Evolutionary conservation across 139 green algal genomes (phyloP).

Genomic region (Chlorella sp.): DNA sequence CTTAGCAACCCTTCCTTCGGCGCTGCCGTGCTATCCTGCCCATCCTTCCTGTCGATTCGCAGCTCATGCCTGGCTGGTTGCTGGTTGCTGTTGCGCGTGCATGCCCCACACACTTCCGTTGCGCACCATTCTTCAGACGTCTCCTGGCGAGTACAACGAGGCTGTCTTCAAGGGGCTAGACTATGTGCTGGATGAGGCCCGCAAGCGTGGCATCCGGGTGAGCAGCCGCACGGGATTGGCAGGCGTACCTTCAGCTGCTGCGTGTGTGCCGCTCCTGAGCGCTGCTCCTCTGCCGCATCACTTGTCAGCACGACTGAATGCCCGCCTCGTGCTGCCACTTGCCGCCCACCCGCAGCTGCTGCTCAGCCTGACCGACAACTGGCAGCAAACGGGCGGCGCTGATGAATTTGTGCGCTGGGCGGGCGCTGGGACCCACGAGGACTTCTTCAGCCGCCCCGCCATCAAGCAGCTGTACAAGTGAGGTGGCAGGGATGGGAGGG

Average conservation of each 20-base stretch:
- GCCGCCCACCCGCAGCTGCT: constrained; percentile 17
- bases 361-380: constrained; percentile 62
- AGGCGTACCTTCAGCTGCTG: too few species aligned
- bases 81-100: too few species aligned
- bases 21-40: too few species aligned
- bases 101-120: constrained; percentile 15
- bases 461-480: constrained; percentile 54
- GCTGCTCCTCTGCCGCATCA: background rate
- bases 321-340: background rate
- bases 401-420: constrained; percentile 35
- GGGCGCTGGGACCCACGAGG: constrained; percentile 32
- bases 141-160: constrained; percentile 64
- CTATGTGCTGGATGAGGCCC: constrained; percentile 54
- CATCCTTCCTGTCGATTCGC: too few species aligned
- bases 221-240: background rate
- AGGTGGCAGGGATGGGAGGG: too few species aligned
- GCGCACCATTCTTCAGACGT: background rate
- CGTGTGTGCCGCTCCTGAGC: too few species aligned
- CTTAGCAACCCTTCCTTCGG: too few species aligned
- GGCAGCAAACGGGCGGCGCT: constrained; percentile 41
- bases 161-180: constrained; percentile 59
- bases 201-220: constrained; percentile 40
- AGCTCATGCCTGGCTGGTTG: too few species aligned
- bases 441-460: constrained; percentile 41
- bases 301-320: too few species aligned